Percentiles rank a stretch among this genome's conserved stretches.
Conservation (phyloP, 371 early-diverging fungal species). For the Massospora cicadina region DNA sequence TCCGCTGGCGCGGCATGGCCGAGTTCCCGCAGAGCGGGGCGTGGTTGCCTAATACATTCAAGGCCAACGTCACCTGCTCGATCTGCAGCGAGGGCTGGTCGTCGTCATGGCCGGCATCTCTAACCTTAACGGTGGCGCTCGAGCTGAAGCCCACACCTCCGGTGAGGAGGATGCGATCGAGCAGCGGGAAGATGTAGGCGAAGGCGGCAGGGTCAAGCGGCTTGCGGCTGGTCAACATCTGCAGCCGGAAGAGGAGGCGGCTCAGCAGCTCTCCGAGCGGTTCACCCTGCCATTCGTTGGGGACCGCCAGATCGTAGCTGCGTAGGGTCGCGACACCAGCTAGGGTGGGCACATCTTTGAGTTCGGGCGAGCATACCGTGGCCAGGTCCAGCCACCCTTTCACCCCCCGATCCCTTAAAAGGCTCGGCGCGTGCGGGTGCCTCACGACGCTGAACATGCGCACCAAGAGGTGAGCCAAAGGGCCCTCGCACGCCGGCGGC, state of each 20-base stretch:
- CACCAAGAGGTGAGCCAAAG: slow-evolving; percentile 26
- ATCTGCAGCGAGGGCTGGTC: slow-evolving; percentile 15
- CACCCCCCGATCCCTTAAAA: slow-evolving; percentile 35
- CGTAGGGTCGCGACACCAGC: slow-evolving; percentile 10
- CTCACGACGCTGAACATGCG: slow-evolving; percentile 27
- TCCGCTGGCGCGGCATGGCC: slow-evolving; percentile 46
- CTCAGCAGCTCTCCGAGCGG: slow-evolving; percentile 37
- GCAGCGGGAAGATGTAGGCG: slow-evolving; percentile 62
- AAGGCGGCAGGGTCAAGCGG: slow-evolving; percentile 56
- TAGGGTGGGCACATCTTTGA: slow-evolving; percentile 7
- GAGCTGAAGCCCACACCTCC: slow-evolving; percentile 36
- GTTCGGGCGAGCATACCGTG: background rate
- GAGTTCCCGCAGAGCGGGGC: background rate
- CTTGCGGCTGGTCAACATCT: slow-evolving; percentile 38
- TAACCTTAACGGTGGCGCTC: slow-evolving; percentile 19
- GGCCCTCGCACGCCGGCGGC: slow-evolving; percentile 24
- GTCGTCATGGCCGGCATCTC: slow-evolving; percentile 29
- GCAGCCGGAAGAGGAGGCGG: slow-evolving; percentile 55
- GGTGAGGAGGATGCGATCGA: slow-evolving; percentile 43
- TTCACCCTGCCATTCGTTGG: slow-evolving; percentile 51
- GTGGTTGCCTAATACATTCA: slow-evolving; percentile 8
- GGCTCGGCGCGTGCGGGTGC: slow-evolving; percentile 24
- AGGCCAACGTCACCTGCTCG: slow-evolving; percentile 15
- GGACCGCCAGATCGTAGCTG: slow-evolving; percentile 22
- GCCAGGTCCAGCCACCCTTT: slow-evolving; percentile 35